These are phyloP conservation scores for Pseudonitzschia pungens DNA, from an alignment of 108 stramenopile genomes.

Conservation along the genomic window DNA sequence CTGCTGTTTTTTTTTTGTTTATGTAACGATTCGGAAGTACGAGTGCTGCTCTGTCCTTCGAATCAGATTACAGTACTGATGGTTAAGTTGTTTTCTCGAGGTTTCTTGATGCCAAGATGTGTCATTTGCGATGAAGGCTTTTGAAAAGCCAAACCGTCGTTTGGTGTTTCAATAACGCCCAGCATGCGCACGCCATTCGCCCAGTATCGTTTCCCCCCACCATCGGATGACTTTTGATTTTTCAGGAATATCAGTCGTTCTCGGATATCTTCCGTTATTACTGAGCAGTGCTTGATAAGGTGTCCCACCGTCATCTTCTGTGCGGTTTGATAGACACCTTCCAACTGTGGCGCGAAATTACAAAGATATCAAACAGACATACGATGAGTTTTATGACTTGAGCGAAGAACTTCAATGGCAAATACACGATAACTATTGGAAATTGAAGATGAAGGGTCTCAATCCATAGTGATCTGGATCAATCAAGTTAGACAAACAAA, in stretches of 20 bases:
- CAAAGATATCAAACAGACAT: neutral
- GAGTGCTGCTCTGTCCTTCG: too few species aligned
- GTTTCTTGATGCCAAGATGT: too few species aligned
- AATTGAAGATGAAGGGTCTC: too few species aligned
- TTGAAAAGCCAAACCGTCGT: conserved; percentile 54
- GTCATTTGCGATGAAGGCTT: neutral
- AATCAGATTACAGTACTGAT: too few species aligned
- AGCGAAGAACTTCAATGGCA: neutral
- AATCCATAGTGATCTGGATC: too few species aligned
- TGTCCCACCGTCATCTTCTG: conserved; percentile 48
- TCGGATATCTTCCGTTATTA: conserved; percentile 27
- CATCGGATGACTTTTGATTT: conserved; percentile 35
- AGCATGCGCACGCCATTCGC: conserved; percentile 40
- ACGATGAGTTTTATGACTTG: neutral
- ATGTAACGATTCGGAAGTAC: too few species aligned
- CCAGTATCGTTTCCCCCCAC: conserved; percentile 79
- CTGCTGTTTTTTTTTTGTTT: too few species aligned
- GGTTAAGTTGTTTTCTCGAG: too few species aligned
- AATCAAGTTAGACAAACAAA: neutral
- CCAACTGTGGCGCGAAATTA: neutral
- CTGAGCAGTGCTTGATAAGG: conserved; percentile 32
- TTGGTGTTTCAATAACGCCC: conserved; percentile 29
- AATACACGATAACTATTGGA: too few species aligned
- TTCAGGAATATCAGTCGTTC: conserved; percentile 17
- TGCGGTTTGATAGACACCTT: conserved; percentile 42